phyloP scores from a whole-genome alignment of 2,329 filamentous ascomycete genomes.

The Chrysoporthe puriensis region DNA sequence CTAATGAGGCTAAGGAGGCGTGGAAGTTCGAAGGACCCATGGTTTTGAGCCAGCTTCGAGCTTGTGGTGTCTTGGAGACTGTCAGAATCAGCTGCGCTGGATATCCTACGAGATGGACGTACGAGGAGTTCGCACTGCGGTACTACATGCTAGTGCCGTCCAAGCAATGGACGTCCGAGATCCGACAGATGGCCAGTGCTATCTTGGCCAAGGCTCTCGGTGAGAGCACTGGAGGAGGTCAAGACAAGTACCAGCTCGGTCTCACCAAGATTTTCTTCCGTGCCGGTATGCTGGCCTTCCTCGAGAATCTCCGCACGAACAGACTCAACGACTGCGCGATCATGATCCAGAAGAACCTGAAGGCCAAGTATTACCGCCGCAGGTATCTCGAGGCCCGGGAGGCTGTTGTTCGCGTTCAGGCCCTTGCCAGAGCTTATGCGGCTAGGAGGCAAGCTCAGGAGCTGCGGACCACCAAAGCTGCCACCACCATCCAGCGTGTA shows the following conservation, averaged over 20 bases:
- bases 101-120: conserved; percentile 97
- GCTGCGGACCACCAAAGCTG: conserved; percentile 80
- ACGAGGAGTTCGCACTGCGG: conserved; percentile 94
- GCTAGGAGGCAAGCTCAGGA: conserved; percentile 80
- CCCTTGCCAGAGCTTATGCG: conserved; percentile 75
- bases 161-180: conserved; percentile 87
- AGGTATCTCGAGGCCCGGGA: conserved; percentile 86
- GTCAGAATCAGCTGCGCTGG: conserved; percentile 97
- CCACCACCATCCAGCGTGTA: conserved; percentile 91
- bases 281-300: conserved; percentile 96
- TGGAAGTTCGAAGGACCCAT: conserved; percentile 99
- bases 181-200: conserved; percentile 89
- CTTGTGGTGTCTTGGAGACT: conserved; percentile 98
- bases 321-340: conserved; percentile 92
- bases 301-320: conserved; percentile 90
- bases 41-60: conserved; percentile 95
- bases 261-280: conserved; percentile 99
- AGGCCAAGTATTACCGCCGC: conserved; percentile 91
- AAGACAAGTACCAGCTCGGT: conserved; percentile 96
- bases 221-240: conserved; percentile 70
- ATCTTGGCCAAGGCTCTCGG: conserved; percentile 90
- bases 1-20: conserved; percentile 92
- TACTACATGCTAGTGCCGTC: conserved; percentile 99
- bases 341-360: conserved; percentile 98
- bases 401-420: conserved; percentile 79